Conservation (phyloP, 2,329 filamentous ascomycete genomes). For the Thermothelomyces thermophilus region DNA sequence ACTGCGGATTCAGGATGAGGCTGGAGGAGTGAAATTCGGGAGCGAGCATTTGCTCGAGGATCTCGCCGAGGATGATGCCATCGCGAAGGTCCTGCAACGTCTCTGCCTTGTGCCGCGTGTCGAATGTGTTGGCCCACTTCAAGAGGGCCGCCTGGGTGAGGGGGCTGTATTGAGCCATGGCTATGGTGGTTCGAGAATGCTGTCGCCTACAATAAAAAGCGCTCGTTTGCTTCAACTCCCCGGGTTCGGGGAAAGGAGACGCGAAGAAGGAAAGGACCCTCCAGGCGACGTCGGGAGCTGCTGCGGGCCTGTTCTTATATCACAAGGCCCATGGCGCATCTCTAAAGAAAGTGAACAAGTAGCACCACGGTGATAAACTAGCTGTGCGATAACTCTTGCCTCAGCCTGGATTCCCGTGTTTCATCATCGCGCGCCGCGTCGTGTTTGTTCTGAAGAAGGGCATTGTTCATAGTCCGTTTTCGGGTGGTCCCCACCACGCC, state of each 20-base stretch:
- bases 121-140: conserved; percentile 48
- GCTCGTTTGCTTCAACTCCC: neutral
- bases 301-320: neutral
- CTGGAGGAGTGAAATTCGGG: conserved; percentile 48
- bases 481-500: neutral
- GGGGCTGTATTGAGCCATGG: conserved; percentile 31
- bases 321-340: conserved; percentile 4
- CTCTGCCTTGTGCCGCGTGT: conserved; percentile 36
- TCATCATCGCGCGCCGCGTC: conserved; percentile 19
- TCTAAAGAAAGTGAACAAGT: neutral
- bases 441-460: conserved; percentile 15
- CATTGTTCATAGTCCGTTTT: conserved; percentile 19
- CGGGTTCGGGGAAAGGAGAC: neutral
- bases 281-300: neutral
- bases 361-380: neutral
- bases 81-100: conserved; percentile 48
- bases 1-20: conserved; percentile 42
- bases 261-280: neutral
- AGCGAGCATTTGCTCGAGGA: conserved; percentile 51
- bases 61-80: conserved; percentile 47
- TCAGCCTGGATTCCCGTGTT: conserved; percentile 19
- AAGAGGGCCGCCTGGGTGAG: conserved; percentile 48
- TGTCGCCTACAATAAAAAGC: neutral
- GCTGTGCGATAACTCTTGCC: conserved; percentile 2
- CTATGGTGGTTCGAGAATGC: conserved; percentile 7